These are phyloP conservation scores for Exophiala sp. DNA, from an alignment of 2,329 filamentous ascomycete species.

Conservation along the genomic window DNA sequence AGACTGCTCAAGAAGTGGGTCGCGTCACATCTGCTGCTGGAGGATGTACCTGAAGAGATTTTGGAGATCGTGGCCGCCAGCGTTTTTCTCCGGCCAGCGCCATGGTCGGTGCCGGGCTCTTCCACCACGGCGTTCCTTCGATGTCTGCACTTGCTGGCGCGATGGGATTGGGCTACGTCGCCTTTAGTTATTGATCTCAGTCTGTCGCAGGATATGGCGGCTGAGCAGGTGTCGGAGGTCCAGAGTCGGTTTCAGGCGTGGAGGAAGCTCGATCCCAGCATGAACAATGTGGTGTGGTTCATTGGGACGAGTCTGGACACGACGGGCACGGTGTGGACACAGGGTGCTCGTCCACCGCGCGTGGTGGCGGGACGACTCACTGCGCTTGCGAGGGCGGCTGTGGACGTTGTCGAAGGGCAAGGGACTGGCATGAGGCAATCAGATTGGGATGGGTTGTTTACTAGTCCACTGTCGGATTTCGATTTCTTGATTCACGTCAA, in stretches of 20 bases:
- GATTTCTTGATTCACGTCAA: constrained; percentile 79
- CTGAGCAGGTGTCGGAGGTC: constrained; percentile 39
- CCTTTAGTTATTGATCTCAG: constrained; percentile 74
- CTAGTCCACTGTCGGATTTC: constrained; percentile 70
- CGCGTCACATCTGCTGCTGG: constrained; percentile 70
- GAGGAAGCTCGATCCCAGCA: constrained; percentile 81
- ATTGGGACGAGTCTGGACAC: constrained; percentile 74
- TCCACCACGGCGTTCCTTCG: constrained; percentile 76
- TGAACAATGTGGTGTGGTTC: constrained; percentile 80
- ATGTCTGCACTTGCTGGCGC: constrained; percentile 72
- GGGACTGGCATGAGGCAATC: constrained; percentile 50
- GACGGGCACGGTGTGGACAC: constrained; percentile 77
- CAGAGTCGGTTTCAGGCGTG: constrained; percentile 71
- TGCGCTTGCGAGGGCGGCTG: constrained; percentile 72
- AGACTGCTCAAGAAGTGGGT: constrained; percentile 90
- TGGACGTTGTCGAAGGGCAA: constrained; percentile 56
- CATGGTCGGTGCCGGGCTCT: constrained; percentile 75
- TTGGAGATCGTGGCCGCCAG: constrained; percentile 78
- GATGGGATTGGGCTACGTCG: constrained; percentile 88
- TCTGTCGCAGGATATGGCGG: constrained; percentile 58
- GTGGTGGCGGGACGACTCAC: constrained; percentile 83
- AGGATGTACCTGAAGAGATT: constrained; percentile 73
- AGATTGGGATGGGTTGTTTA: constrained; percentile 61
- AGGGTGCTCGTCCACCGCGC: constrained; percentile 65
- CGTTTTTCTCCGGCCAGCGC: constrained; percentile 75